Evolutionary conservation across 306 rosid species (phyloP), one percentile per base, ranked within the genome.

Genomic region (Gastrolobium villosum): DNA sequence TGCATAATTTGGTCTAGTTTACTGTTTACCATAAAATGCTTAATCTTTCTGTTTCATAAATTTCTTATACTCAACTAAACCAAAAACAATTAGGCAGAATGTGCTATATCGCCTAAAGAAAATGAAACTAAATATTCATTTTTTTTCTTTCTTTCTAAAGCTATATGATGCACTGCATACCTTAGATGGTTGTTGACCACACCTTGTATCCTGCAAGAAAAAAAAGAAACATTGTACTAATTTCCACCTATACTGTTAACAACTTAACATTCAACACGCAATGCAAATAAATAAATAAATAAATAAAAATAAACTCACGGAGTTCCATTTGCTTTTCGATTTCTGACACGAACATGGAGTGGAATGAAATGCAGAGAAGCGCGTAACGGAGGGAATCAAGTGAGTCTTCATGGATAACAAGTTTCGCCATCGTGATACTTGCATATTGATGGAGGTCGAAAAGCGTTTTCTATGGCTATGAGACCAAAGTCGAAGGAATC

Each of bases 291-390:
- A 20, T 20, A 20, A 20, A 20, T 0, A 20, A 20, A 20, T 20
- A 20, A 20, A 2, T 10, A 35, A 5, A 11, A 1, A 57, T 2
- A 68, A 53, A 70, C 95, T 87, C 62, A 94, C 98, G 3, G 86
- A 73, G 15, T 83, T 81, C 84, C 82, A 84, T 75, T 88, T 89
- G 80, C 39, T 80, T 39, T 77, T 89, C 89, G 83, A 78, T 31
- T 85, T 86, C 4, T 90, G 90, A 72, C 46, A 85, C 3, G 73
- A 83, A 82, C 73, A 60, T 0, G 98, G 87, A 46, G 97, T 82
- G 36, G 91, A 92, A 81, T 92, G 97, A 82, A 92, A 90, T 1
- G 84, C 79, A 3, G 90, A 81, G 10, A 82, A 76, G 65, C 56
- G 84, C 70, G 83, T 46, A 35, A 77, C 37, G 6, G 87, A 77